A percentile compares a stretch with the other conserved stretches of the same genome.
Evolutionary conservation across 2,329 filamentous ascomycete genomes (phyloP).

Genomic region (Ophiocordyceps sinensis): DNA sequence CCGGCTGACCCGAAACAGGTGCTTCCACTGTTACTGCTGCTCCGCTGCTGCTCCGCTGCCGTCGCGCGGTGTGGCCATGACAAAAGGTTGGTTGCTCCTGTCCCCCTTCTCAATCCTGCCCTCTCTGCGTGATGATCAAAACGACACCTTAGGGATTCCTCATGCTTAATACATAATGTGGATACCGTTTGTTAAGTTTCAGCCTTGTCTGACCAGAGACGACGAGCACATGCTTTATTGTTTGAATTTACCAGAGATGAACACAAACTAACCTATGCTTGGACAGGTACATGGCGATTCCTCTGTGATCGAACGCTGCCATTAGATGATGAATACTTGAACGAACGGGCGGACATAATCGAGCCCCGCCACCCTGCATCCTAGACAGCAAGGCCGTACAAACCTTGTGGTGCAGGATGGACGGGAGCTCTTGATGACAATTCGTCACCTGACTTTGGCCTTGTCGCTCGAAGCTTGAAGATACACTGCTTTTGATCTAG

Average conservation of each 20-base stretch:
- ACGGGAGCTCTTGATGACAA: constrained; percentile 47
- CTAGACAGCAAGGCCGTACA: constrained; percentile 45
- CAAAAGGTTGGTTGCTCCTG: constrained; percentile 31
- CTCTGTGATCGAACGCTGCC: constrained; percentile 2
- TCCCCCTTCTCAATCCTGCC: constrained; percentile 4
- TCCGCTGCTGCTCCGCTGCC: constrained; percentile 1
- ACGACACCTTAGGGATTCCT: constrained; percentile 52
- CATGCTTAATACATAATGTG: constrained; percentile 52
- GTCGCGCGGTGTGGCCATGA: constrained; percentile 1
- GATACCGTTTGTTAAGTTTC: constrained; percentile 49
- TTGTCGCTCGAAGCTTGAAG: constrained; percentile 6
- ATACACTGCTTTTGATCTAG: constrained; percentile 2
- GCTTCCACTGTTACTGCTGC: constrained; percentile 3
- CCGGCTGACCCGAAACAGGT: constrained; percentile 7
- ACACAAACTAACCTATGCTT: constrained; percentile 21
- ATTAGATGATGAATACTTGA: constrained; percentile 48
- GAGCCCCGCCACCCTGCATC: constrained; percentile 34
- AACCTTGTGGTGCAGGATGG: constrained; percentile 38
- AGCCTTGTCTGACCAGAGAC: constrained; percentile 51
- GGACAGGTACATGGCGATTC: constrained; percentile 24
- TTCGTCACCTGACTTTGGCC: constrained; percentile 47
- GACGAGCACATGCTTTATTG: constrained; percentile 9
- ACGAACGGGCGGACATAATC: constrained; percentile 58
- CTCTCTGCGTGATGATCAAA: constrained; percentile 43
- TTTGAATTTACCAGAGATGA: constrained; percentile 2